Evolutionary conservation across 208 protist species (phyloP), one percentile per base, ranked within the genome.

Genomic region (Phytomonas serpens): DNA sequence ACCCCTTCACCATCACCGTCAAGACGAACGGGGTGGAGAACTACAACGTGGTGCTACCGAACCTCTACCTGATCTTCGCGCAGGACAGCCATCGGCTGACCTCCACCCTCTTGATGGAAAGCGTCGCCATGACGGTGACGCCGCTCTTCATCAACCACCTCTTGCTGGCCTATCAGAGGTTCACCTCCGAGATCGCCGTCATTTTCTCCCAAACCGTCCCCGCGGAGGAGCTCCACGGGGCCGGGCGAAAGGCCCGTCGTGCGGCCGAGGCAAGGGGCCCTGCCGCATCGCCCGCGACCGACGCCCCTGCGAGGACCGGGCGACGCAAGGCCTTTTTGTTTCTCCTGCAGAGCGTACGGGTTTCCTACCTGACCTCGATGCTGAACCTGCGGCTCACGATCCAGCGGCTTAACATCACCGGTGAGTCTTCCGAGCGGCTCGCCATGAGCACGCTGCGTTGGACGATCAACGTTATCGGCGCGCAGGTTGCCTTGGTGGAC

Each of bases 401-500:
- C 16, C 67, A 74, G 47, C 74, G 61, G 14, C 40, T 93, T 3
- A 88, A 84, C 68, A 87, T 82, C 4, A 84, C 76, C n/a, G 82
- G 81, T 0, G 82, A 93, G 36, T 76, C 77, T 5, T 68, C 69
- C 3, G 75, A 75, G 64, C 74, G 69, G 16, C 63, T 71, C 52
- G 69, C 38, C n/a, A 72, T 69, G 36, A 83, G 77, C 29, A 68
- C 78, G 42, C 78, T 89, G 64, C 72, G 80, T 10, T 86, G 88
- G 84, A 69, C 80, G 5, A 74, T 90, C 52, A 79, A 92, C 76
- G 88, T 90, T 32, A 68, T 76, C 6, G 78, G 83, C 32, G 80
- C 80, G 14, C 87, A 93, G 78, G 76, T 90, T 27, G 92, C 89
- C 30, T 75, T 97, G 32, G 87, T 93, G 9, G 92, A 97, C 79